Conservation (phyloP, 345 rosid species). For the Limnanthes douglasii region DNA sequence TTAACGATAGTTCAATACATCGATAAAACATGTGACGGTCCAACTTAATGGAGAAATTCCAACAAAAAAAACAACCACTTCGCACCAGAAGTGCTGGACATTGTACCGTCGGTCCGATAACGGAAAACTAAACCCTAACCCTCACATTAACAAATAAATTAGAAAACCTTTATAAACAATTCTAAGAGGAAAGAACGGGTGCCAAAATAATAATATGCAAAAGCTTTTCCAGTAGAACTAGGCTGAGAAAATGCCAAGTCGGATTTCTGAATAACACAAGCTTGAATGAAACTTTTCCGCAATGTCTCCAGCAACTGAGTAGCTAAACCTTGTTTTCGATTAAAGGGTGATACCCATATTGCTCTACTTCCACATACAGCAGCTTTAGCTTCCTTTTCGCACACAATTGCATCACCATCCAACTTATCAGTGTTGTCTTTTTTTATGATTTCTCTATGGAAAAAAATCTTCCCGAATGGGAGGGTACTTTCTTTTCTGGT, state of each 20-base stretch:
- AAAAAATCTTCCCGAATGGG: constrained; percentile 41
- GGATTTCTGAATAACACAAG: constrained; percentile 24
- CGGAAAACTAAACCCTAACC: no score
- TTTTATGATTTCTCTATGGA: constrained; percentile 41
- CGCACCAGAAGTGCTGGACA: no score
- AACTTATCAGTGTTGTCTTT: constrained; percentile 16
- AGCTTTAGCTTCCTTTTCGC: constrained; percentile 34
- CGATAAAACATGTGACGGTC: no score
- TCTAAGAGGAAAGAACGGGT: constrained; percentile 27
- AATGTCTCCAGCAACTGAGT: constrained; percentile 50
- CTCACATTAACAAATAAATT: no score
- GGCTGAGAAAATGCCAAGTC: constrained; percentile 76
- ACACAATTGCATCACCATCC: constrained; percentile 29
- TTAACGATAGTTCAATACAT: no score
- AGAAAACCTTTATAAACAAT: constrained; percentile 41
- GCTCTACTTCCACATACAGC: constrained; percentile 80
- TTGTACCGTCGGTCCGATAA: no score
- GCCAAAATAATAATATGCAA: constrained; percentile 41
- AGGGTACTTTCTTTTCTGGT: constrained; percentile 31
- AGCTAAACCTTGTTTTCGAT: constrained; percentile 70
- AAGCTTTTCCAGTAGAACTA: constrained; percentile 45
- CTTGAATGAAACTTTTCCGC: constrained; percentile 50
- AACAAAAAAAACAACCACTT: no score
- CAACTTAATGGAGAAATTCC: no score
- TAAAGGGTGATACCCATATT: constrained; percentile 73